phyloP scores from a whole-genome alignment of 2,329 filamentous ascomycete species.

The Metarhizium brunneum region DNA sequence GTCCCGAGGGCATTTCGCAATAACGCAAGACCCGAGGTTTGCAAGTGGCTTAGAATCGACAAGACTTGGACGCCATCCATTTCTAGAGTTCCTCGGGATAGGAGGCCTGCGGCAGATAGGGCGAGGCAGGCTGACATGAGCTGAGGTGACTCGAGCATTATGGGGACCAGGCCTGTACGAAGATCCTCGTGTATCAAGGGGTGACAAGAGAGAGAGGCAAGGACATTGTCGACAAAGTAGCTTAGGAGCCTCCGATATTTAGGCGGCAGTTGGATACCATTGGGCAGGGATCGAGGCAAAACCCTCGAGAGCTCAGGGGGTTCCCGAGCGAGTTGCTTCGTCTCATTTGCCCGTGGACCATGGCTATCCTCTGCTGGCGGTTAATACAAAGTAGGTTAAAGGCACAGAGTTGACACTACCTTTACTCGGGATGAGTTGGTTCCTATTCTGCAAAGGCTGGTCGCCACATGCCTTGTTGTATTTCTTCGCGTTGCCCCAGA shows the following conservation, averaged over 20 bases:
- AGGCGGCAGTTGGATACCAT: slow-evolving; percentile 13
- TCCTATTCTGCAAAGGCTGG: neutral
- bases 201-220: slow-evolving; percentile 17
- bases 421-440: no score
- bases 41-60: slow-evolving; percentile 14
- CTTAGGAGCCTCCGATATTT: slow-evolving; percentile 14
- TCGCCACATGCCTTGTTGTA: neutral
- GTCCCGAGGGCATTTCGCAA: slow-evolving; percentile 13
- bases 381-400: no score
- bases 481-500: slow-evolving; percentile 11
- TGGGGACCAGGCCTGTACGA: slow-evolving; percentile 15
- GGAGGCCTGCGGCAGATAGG: slow-evolving; percentile 15
- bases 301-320: neutral
- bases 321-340: neutral
- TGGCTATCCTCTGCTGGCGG: no score
- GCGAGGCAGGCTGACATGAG: slow-evolving; percentile 18
- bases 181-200: slow-evolving; percentile 17
- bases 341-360: neutral
- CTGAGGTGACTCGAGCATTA: slow-evolving; percentile 16
- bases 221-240: slow-evolving; percentile 16
- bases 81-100: slow-evolving; percentile 13
- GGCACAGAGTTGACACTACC: no score
- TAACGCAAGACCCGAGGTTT: slow-evolving; percentile 14
- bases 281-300: slow-evolving; percentile 13
- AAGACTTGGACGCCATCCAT: slow-evolving; percentile 14